Evolutionary conservation across 225 moss, liverwort and hornwort species (phyloP).

Genomic region (Polytrichum commune): DNA sequence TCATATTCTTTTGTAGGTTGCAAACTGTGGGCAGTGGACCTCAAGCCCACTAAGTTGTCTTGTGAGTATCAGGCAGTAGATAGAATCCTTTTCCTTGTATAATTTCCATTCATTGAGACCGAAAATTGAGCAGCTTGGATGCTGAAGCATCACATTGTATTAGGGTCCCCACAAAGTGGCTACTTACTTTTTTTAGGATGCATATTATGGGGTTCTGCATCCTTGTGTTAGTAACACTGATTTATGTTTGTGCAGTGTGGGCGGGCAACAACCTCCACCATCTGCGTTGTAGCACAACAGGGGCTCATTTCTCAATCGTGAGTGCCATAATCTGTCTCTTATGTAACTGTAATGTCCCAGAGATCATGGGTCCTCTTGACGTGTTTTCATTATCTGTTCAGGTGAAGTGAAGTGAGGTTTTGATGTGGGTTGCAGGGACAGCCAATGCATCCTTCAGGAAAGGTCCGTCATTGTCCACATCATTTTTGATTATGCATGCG

Average conservation of each 20-base stretch:
- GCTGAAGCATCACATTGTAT: too few species aligned
- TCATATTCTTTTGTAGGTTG: too few species aligned
- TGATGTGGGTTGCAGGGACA: slow-evolving; percentile 16
- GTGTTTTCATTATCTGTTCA: not conserved
- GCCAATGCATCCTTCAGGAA: slow-evolving; percentile 20
- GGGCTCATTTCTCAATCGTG: slow-evolving; percentile 31
- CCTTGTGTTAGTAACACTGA: slow-evolving; percentile 7
- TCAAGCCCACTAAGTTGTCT: too few species aligned
- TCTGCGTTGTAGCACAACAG: slow-evolving; percentile 13
- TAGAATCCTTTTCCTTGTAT: too few species aligned
- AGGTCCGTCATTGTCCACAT: slow-evolving; percentile 16
- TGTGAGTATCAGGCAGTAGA: too few species aligned
- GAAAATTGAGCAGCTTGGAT: too few species aligned
- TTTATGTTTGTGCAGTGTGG: slow-evolving; percentile 18
- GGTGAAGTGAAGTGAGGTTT: not conserved
- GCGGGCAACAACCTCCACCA: slow-evolving; percentile 12
- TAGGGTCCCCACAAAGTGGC: not conserved
- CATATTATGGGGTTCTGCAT: slow-evolving; percentile 13
- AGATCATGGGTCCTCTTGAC: not conserved
- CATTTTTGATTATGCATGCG: not conserved
- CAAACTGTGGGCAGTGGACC: too few species aligned
- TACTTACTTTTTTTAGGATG: not conserved
- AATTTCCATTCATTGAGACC: too few species aligned
- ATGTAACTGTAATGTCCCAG: not conserved
- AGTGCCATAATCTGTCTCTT: not conserved